phyloP scores from a whole-genome alignment of 1,139 yeast species.

The Hansenula lynferdii region DNA sequence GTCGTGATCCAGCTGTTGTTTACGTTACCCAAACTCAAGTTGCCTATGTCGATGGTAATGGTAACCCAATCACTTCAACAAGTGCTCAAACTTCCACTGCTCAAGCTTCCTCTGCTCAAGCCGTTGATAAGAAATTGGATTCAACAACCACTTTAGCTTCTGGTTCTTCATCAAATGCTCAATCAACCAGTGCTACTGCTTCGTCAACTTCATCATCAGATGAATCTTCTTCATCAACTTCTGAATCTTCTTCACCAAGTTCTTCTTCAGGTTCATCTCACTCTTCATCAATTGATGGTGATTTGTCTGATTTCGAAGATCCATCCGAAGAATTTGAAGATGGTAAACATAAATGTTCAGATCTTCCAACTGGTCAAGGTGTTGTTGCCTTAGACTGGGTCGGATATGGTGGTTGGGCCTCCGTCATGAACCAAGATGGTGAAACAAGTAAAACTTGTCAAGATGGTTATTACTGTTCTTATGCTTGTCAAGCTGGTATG shows the following conservation, averaged over 20 bases:
- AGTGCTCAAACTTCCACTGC: constrained; percentile 22
- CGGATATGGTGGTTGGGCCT: constrained; percentile 89
- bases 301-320: constrained; percentile 45
- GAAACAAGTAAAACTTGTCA: constrained; percentile 63
- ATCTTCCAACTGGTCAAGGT: constrained; percentile 90
- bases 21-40: constrained; percentile 47
- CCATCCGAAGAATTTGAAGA: constrained; percentile 67
- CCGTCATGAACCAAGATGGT: constrained; percentile 53
- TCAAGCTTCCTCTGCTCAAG: constrained; percentile 6
- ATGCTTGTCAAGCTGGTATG: constrained; percentile 96
- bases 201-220: constrained; percentile 14
- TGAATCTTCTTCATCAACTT: constrained; percentile 18
- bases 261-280: too few species aligned
- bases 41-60: constrained; percentile 39
- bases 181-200: constrained; percentile 22
- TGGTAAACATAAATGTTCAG: constrained; percentile 70
- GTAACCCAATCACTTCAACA: constrained; percentile 26
- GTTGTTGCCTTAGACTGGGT: constrained; percentile 80
- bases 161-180: too few species aligned
- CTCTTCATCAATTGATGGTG: constrained; percentile 41
- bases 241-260: constrained; percentile 26
- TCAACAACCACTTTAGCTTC: too few species aligned
- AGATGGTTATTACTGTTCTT: constrained; percentile 93
- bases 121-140: background rate
- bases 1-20: constrained; percentile 51